Evolutionary conservation across 331 rosid genomes (phyloP), one percentile per base, ranked within the genome.

Genomic region (Rhamnella rubrinervis): DNA sequence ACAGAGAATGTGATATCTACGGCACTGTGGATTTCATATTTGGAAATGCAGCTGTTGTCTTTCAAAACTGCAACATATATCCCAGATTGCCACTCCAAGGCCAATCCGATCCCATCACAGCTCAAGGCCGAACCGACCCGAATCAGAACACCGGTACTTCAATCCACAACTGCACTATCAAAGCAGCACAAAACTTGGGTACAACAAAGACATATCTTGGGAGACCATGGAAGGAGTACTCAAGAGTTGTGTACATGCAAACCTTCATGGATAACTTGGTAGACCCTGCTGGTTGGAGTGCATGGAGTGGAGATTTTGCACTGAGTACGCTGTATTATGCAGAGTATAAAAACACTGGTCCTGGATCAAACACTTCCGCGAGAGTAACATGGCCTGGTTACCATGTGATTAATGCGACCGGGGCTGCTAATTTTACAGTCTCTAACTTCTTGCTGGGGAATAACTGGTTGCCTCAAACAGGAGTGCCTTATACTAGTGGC

Each of bases 21-120:
- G 97, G 95, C 16, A 88, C 97, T 0, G 92, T 91, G 0, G 97
- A 91, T 72, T 91, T 84, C 76, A 84, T 84, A n/a, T 84, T 84
- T 52, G 86, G 89, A 20, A 75, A 81, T 31, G 89, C 89, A 1
- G 84, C 86, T 0, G 84, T 68, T n/a, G 81, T 81, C 2, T 9
- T 85, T 57, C 89, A 85, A 44, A 68, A 76, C 23, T 81, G 78
- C 53, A 81, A 78, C 75, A 56, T 85, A 0, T 76, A 61, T 53
- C 77, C 86, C 0, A 67, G 84, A 7, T 46, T 66, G 8, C 67
- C 76, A 19, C 14, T 1, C 28, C 0, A 15, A 53, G 77, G 73
- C n/a, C 71, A 68, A 18, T 56, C 47, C 19, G 76, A 70, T 70
- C 3, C 78, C 2, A 18, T 85, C 64, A 81, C 86, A 1, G 89